phyloP scores from a whole-genome alignment of 495 filamentous ascomycete species.

The Cercophora newfieldiana region DNA sequence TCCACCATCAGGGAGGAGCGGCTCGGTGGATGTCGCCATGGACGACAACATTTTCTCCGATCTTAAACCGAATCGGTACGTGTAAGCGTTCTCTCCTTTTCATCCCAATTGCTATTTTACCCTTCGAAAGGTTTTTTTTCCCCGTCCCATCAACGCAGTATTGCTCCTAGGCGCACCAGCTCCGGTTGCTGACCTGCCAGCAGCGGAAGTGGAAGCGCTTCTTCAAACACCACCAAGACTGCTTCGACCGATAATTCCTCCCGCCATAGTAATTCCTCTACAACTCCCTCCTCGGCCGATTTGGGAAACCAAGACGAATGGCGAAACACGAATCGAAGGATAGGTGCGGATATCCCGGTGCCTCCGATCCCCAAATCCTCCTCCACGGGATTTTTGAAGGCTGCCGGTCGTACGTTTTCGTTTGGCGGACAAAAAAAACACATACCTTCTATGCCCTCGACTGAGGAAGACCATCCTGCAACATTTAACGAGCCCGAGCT shows the following conservation, averaged over 20 bases:
- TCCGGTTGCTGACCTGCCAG: constrained; percentile 1
- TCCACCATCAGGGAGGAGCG: constrained; percentile 26
- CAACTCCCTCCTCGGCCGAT: constrained; percentile 71
- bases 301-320: constrained; percentile 56
- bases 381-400: constrained; percentile 54
- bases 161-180: too few relatives aligned
- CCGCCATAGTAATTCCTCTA: constrained; percentile 71
- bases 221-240: constrained; percentile 63
- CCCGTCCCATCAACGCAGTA: too few relatives aligned
- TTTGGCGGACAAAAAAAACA: constrained; percentile 61
- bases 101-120: too few relatives aligned
- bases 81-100: constrained; percentile 15
- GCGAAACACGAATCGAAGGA: constrained; percentile 49
- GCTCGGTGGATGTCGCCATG: constrained; percentile 36
- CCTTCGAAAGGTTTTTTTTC: too few relatives aligned
- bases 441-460: constrained; percentile 45
- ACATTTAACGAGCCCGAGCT: constrained; percentile 33
- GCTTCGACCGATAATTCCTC: constrained; percentile 65
- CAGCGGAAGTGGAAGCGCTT: constrained; percentile 58
- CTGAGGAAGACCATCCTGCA: constrained; percentile 42
- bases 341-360: constrained; percentile 55
- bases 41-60: constrained; percentile 60
- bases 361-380: constrained; percentile 57
- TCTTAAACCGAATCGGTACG: constrained; percentile 56
- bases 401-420: constrained; percentile 73